Evolutionary conservation across 2,329 filamentous ascomycete species (phyloP), one percentile per base, ranked within the genome.

Genomic region (Neonectria punicea): DNA sequence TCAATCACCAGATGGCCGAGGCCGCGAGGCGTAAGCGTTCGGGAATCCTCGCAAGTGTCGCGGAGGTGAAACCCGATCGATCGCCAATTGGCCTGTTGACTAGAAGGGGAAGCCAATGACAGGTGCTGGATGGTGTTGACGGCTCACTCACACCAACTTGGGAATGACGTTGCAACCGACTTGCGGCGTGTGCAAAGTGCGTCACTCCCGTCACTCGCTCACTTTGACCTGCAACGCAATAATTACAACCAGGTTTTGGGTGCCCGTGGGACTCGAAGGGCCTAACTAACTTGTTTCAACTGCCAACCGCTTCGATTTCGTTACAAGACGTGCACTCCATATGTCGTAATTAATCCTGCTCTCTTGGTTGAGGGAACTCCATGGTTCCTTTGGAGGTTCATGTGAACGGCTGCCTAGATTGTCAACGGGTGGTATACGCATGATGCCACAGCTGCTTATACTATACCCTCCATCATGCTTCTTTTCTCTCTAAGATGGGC

Each of bases 1-100:
- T 58, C 61, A 65, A 47, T 58, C 61, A 47, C 55, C 61, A 55
- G 47, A 59, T 36, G 28, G 43, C 16, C 53, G 25, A 34, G 36
- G 25, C 11, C 10, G 43, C 58, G 44, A 22, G 30, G 44, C 44
- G 59, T 50, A 55, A 57, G 51, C 53, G 39, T 56, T 50, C 59
- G 39, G 59, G 32, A 50, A 39, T 58, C 30, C 18, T 47, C 32
- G 25, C 14, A 58, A 25, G 44, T 49, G 43, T 50, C 51, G 43
- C 43, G 44, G 51, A 61, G 14, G 28, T 51, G 46, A 47, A 50
- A 47, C 28, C 18, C 8, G 18, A 16, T 14, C 58, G 43, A 16
- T 14, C 58, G 43, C 34, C 51, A 56, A 61, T 61, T 61, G 58
- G 58, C 22, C 49, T 20, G 18, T 39, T 18, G 30, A 20, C 34